These are phyloP conservation scores for Zopfia rhizophila DNA, from an alignment of 2,329 filamentous ascomycete genomes.

Conservation along the genomic window DNA sequence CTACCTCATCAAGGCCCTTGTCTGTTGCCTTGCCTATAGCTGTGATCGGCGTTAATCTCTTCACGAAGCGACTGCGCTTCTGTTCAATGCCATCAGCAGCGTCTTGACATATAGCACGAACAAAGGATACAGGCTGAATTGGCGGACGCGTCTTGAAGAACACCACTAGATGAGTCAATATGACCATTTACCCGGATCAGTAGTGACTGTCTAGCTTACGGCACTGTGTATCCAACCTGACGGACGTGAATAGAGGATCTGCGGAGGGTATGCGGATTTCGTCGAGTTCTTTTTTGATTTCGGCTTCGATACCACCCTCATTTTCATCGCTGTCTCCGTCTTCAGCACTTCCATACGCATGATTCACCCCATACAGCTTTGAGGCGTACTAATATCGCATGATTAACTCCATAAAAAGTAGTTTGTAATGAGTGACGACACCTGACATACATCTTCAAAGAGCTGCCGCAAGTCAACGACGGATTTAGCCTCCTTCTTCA, in stretches of 20 bases:
- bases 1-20: conserved; percentile 73
- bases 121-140: conserved; percentile 69
- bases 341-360: conserved; percentile 54
- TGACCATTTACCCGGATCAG: conserved; percentile 1
- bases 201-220: conserved; percentile 49
- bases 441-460: conserved; percentile 69
- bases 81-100: conserved; percentile 61
- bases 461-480: conserved; percentile 73
- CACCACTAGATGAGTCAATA: conserved; percentile 56
- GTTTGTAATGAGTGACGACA: conserved; percentile 4
- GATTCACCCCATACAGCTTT: conserved; percentile 58
- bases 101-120: conserved; percentile 68
- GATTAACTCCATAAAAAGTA: conserved; percentile 17
- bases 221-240: conserved; percentile 66
- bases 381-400: conserved; percentile 73
- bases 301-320: conserved; percentile 73
- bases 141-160: conserved; percentile 68
- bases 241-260: conserved; percentile 62
- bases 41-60: conserved; percentile 69
- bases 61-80: conserved; percentile 67
- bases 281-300: conserved; percentile 77
- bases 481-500: conserved; percentile 76
- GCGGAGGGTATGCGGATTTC: conserved; percentile 65
- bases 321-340: conserved; percentile 43
- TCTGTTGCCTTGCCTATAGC: conserved; percentile 74